These are phyloP conservation scores for Citeromyces matritensis DNA, from an alignment of 805 yeast genomes.

Conservation along the genomic window DNA sequence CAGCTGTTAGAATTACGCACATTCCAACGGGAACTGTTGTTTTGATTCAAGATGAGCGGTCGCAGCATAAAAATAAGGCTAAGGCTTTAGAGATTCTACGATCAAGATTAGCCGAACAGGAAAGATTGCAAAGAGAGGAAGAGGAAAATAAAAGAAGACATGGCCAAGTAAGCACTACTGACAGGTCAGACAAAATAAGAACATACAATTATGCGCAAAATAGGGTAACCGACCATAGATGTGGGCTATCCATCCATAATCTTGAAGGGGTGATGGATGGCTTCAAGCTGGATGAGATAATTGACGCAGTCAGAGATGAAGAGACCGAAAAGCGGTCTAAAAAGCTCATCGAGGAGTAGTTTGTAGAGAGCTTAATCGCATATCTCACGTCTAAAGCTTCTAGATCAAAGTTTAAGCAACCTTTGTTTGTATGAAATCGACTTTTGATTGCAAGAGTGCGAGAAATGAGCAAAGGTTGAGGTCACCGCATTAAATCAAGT, in stretches of 20 bases:
- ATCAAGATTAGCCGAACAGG: conserved; percentile 73
- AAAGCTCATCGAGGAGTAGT: conserved; percentile 14
- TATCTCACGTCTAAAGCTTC: too few relatives aligned
- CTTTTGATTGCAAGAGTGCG: background rate
- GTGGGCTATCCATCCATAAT: conserved; percentile 69
- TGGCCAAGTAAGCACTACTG: conserved; percentile 79
- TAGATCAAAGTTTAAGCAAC: too few relatives aligned
- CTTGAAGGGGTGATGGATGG: conserved; percentile 55
- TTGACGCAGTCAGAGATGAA: conserved; percentile 31
- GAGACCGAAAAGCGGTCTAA: conserved; percentile 30
- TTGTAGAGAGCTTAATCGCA: background rate
- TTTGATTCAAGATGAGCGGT: conserved; percentile 85
- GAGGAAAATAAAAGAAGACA: conserved; percentile 55
- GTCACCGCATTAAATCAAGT: too few relatives aligned
- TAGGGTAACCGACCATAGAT: conserved; percentile 87
- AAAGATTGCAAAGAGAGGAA: conserved; percentile 46
- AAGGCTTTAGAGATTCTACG: conserved; percentile 76
- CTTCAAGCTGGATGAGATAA: conserved; percentile 34
- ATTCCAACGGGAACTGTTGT: conserved; percentile 84
- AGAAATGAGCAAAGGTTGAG: background rate
- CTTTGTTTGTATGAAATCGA: background rate
- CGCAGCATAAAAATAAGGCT: conserved; percentile 89
- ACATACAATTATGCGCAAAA: conserved; percentile 91
- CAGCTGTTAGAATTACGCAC: conserved; percentile 90
- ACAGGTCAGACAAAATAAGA: conserved; percentile 82